These are phyloP conservation scores for Ganoderma sp. DNA, from an alignment of 1,284 basidiomycete species.

Conservation along the genomic window DNA sequence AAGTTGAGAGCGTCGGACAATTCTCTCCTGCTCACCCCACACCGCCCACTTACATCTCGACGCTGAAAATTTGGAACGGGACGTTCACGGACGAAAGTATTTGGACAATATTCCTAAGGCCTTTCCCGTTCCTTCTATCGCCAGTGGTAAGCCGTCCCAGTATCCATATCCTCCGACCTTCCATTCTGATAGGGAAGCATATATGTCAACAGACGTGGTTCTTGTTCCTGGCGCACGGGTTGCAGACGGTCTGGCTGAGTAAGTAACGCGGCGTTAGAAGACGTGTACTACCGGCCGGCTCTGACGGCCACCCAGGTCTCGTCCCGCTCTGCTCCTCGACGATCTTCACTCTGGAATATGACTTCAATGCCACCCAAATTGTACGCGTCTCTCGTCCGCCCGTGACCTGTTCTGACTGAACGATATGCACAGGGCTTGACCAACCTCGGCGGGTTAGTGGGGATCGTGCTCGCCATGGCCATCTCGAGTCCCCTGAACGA, in stretches of 20 bases:
- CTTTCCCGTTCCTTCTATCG: slow-evolving; percentile 49
- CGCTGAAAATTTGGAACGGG: slow-evolving; percentile 32
- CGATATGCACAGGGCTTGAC: slow-evolving; percentile 41
- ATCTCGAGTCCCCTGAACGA: slow-evolving; percentile 51
- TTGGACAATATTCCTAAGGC: slow-evolving; percentile 45
- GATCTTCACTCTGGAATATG: slow-evolving; percentile 50
- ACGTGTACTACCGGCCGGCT: background rate
- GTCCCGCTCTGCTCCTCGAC: slow-evolving; percentile 51
- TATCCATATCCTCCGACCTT: background rate
- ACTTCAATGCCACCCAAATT: slow-evolving; percentile 47
- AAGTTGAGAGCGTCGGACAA: slow-evolving; percentile 20
- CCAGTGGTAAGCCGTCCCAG: slow-evolving; percentile 41
- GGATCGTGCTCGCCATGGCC: slow-evolving; percentile 47
- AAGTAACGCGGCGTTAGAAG: slow-evolving; percentile 18
- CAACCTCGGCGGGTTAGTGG: slow-evolving; percentile 51
- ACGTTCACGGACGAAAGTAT: slow-evolving; percentile 44
- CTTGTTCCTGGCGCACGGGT: slow-evolving; percentile 45
- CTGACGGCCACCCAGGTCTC: slow-evolving; percentile 39
- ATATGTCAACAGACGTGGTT: slow-evolving; percentile 42
- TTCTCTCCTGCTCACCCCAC: slow-evolving; percentile 2
- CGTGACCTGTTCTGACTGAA: background rate
- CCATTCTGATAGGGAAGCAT: background rate
- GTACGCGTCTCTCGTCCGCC: slow-evolving; percentile 24
- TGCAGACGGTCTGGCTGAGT: slow-evolving; percentile 53
- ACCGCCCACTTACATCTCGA: slow-evolving; percentile 39